Evolutionary conservation across 2,329 filamentous ascomycete species (phyloP).

Genomic region (Xylariaceae sp.): DNA sequence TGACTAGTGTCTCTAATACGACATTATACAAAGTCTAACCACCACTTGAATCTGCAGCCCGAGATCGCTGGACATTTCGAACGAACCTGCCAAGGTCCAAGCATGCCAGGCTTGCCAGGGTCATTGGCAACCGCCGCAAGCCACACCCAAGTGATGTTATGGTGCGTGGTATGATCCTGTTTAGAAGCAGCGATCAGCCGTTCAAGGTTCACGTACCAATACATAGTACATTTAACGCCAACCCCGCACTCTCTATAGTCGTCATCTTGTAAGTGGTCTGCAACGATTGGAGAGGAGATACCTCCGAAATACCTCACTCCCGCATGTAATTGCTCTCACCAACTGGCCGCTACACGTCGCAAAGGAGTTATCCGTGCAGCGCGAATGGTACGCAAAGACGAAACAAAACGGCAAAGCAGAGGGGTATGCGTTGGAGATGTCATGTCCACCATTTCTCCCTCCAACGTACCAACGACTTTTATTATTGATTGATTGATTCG

Average conservation of each 20-base stretch:
- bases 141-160: not conserved
- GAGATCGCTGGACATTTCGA: not conserved
- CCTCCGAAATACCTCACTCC: conserved; percentile 22
- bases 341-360: conserved; percentile 19
- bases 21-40: not conserved
- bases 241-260: conserved; percentile 29
- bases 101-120: too few species aligned
- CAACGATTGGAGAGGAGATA: conserved; percentile 22
- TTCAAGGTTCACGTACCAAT: conserved; percentile 16
- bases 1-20: not conserved
- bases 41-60: not conserved
- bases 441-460: conserved; percentile 11
- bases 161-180: conserved; percentile 16
- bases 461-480: conserved; percentile 11
- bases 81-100: too few species aligned
- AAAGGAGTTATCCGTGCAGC: conserved; percentile 7
- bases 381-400: conserved; percentile 5
- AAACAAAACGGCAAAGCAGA: conserved; percentile 5
- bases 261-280: conserved; percentile 25
- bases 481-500: conserved; percentile 20
- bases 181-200: conserved; percentile 23
- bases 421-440: conserved; percentile 17
- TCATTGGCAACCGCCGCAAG: too few species aligned
- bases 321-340: not conserved
- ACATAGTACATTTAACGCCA: not conserved